These are phyloP conservation scores for Gymnopilus dilepis DNA, from an alignment of 768 basidiomycete genomes.

Conservation along the genomic window DNA sequence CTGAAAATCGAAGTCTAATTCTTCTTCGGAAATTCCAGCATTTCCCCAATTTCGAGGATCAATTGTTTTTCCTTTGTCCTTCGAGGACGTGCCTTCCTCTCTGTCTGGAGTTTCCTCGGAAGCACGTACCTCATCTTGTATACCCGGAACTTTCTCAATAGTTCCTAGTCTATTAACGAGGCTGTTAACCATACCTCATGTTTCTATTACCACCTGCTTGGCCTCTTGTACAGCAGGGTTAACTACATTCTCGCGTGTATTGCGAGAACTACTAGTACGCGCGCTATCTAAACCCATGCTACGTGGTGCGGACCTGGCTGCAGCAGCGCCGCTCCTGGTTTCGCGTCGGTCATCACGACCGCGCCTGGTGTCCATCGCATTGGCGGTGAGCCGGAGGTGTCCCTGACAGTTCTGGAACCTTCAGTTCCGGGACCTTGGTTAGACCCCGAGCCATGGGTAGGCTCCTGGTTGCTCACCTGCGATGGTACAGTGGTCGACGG, in stretches of 20 bases:
- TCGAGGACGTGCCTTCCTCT: neutral
- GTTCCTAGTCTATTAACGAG: neutral
- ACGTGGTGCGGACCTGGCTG: neutral
- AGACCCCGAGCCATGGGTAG: too few species aligned
- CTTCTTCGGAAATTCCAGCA: neutral
- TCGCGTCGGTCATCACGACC: neutral
- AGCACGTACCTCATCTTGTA: neutral
- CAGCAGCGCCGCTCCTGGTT: neutral
- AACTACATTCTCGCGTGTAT: neutral
- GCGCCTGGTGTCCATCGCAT: neutral
- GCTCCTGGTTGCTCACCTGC: neutral
- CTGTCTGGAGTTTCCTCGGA: neutral
- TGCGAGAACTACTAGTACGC: neutral
- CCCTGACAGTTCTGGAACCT: too few species aligned
- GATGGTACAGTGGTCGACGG: neutral
- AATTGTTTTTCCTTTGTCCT: slow-evolving; percentile 1
- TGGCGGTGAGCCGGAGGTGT: too few species aligned
- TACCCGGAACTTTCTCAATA: neutral
- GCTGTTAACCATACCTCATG: neutral
- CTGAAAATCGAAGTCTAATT: neutral
- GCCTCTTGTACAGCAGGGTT: neutral
- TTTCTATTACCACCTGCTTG: neutral
- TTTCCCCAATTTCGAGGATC: slow-evolving; percentile 9
- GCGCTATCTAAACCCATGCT: neutral
- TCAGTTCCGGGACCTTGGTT: too few species aligned